Base-by-base conservation (phyloP, 257 asterid genomes). In the Solanum chiquidenum region DNA sequence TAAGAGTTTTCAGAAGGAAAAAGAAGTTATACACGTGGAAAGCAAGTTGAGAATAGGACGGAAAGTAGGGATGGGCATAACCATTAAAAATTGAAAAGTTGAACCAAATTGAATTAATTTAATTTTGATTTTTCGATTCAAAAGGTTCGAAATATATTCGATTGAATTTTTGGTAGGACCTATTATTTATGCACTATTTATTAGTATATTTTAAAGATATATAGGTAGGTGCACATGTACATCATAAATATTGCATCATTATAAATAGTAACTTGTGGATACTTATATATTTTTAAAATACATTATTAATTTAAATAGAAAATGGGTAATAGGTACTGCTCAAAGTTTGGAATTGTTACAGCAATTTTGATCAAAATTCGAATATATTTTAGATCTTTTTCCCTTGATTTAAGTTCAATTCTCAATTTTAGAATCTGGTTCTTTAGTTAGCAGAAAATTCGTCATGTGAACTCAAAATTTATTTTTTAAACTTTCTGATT, bases 291-390 rank as follows among this genome's bases (percentile, higher is more conserved):
- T 0, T 44, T 44, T 44, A 12, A 44, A 44, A 44, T 44, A 44
- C 2, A 44, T 16, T 44, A 44, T 44, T 44, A 29, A 29, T 29
- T 29, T 29, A 38, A 38, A 44, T 44, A 44, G 2, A 44, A 44
- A 4, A 44, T 29, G 0, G 4, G 49, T 44, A 44, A 44, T 12
- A 44, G 5, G 0, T 44, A 44, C 0, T 4, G 0, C 0, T 5
- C 52, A 44, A 44, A 44, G 0, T 44, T 44, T 44, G 2, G 0
- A 0, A 44, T 12, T 44, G 2, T 44, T 44, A 44, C 52, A 44
- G 0, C 2, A 44, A 44, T 44, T 44, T 12, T 1, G 5, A 0
- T 44, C 5, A 44, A 44, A 44, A 5, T 44, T 12, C 0, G 0
- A 1, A 44, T 44, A 44, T 44, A 12, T 44, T 44, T 44, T 5